Base-by-base conservation (phyloP, 345 rosid genomes). In the Lumnitzera littorea region DNA sequence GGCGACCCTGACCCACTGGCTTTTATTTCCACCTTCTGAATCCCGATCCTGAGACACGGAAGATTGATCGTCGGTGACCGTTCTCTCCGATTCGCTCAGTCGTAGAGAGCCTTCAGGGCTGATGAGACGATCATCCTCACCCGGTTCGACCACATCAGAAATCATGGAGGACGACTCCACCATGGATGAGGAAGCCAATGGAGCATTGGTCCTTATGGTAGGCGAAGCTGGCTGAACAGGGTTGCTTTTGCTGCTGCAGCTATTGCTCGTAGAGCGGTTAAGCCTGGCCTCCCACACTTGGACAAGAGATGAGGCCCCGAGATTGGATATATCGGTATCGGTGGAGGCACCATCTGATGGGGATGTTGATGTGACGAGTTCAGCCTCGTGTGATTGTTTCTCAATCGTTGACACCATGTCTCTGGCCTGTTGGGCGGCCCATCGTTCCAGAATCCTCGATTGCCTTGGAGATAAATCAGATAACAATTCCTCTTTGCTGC, bases 201-300 rank as follows among this genome's bases (percentile, higher is more conserved):
- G 43, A 36, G 43, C 43, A 36, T 36, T 36, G 43, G 5, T 36
- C 43, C 43, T 36, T 36, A 9, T 9, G 43, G 43, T 2, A 36
- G 43, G 56, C 8, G 56, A 24, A 53, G 27, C 56, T 20, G 27
- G 24, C 53, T 67, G 36, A 54, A 63, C 16, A 72, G 76, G 63
- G 56, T 58, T 66, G 9, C 61, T 64, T 72, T 70, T 70, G 70
- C 71, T 66, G 5, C 67, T 7, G 60, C 62, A 15, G 67, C 73
- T 70, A 11, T 71, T 65, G 60, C 75, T 74, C 48, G 3, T 25
- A 1, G 62, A 52, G n/a, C 70, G 81, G 16, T 76, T 69, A n/a
- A 84, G 71, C 74, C 89, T 83, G 1, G 92, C 91, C 64, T 91
- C 96, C 95, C 98, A 91, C 62, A 89, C 87, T 71, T 86, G 96